A percentile compares a stretch with the other conserved stretches of the same genome.
Evolutionary conservation across 257 asterid species (phyloP).

Genomic region (Salvia hispanica): DNA sequence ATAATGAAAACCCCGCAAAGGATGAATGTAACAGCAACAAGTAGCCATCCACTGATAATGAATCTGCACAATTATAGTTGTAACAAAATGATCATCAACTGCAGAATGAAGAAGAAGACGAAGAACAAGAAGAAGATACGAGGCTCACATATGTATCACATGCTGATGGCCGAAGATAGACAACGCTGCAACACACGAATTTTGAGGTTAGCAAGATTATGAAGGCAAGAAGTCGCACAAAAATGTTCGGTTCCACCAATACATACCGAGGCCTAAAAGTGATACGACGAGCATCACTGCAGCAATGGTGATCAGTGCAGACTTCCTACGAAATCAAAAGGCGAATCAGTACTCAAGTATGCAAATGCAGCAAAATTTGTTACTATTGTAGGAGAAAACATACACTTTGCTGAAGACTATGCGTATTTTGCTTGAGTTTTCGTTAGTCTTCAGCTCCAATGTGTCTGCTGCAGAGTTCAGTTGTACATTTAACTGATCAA

Average conservation of each 20-base stretch:
- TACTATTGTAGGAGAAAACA: conserved; percentile 31
- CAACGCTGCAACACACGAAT: conserved; percentile 51
- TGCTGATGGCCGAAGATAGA: conserved; percentile 83
- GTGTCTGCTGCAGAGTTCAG: conserved; percentile 72
- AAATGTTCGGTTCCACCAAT: background rate
- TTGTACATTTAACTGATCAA: conserved; percentile 68
- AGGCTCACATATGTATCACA: conserved; percentile 68
- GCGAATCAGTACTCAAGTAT: conserved; percentile 13
- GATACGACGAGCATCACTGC: conserved; percentile 81
- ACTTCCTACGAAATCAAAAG: conserved; percentile 55
- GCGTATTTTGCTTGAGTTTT: conserved; percentile 65
- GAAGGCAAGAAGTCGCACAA: conserved; percentile 6
- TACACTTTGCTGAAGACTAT: conserved; percentile 76
- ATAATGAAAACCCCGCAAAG: conserved; percentile 84
- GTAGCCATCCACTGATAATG: conserved; percentile 90
- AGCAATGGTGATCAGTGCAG: conserved; percentile 69
- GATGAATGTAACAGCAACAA: conserved; percentile 79
- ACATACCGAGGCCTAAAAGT: conserved; percentile 85
- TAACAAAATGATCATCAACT: conserved; percentile 25
- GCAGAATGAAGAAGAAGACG: background rate
- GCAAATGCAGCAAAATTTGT: conserved; percentile 8
- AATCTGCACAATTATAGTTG: conserved; percentile 56
- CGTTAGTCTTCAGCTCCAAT: conserved; percentile 65
- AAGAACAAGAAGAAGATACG: background rate
- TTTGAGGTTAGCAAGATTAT: conserved; percentile 18